Conservation (phyloP, 371 early-diverging fungal species). For the Mortierella sp. region DNA sequence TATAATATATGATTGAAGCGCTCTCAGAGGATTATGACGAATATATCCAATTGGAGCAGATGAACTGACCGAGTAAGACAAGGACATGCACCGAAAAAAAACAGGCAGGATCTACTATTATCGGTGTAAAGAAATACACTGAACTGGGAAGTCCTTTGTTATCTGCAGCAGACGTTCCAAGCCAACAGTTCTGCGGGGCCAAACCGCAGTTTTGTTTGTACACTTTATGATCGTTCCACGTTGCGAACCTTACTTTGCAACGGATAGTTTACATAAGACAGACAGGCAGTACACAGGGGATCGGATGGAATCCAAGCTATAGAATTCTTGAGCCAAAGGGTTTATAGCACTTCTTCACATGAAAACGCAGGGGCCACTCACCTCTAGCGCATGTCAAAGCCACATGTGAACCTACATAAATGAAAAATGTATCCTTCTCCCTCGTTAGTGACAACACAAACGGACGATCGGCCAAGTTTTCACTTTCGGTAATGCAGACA, state of each 20-base stretch:
- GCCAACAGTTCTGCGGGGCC: not conserved
- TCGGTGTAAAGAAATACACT: not conserved
- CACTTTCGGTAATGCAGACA: not conserved
- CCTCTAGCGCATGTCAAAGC: not conserved
- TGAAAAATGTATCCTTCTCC: not conserved
- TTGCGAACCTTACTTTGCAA: not conserved
- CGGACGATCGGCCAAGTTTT: not conserved
- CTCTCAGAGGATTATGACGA: not conserved
- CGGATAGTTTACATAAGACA: conserved; percentile 22
- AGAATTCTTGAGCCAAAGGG: not conserved
- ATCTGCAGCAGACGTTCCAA: not conserved
- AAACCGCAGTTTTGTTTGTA: conserved; percentile 6
- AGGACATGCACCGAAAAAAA: not conserved
- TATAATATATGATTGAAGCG: conserved; percentile 12
- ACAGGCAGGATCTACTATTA: not conserved
- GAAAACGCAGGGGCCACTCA: conserved; percentile 41
- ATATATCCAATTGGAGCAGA: not conserved
- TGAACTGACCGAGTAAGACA: not conserved
- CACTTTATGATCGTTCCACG: conserved; percentile 34
- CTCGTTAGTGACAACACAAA: not conserved
- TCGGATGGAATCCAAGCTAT: not conserved
- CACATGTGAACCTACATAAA: conserved; percentile 5
- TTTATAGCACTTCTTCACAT: conserved; percentile 27
- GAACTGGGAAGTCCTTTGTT: not conserved
- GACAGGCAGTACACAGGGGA: not conserved